Evolutionary conservation across 192 early-diverging fungal genomes (phyloP).

Genomic region (Thoreauomyces humboldtii): DNA sequence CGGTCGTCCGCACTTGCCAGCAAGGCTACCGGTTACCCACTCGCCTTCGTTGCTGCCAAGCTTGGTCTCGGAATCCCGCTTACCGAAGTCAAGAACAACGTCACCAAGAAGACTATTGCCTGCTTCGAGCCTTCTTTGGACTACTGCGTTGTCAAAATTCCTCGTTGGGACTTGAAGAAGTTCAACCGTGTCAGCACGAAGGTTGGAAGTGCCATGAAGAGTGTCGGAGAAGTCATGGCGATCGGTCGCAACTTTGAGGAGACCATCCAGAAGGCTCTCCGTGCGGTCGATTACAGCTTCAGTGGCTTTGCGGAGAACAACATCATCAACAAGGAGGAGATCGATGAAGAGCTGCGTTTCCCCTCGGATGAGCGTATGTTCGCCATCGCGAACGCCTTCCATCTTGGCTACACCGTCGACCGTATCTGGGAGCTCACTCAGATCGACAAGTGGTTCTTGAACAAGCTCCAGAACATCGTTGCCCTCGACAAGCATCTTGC

Average conservation of each 20-base stretch:
- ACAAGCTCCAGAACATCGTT: constrained; percentile 87
- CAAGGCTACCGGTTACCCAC: constrained; percentile 97
- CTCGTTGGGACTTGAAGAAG: constrained; percentile 95
- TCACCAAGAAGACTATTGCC: constrained; percentile 91
- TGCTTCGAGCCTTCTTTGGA: constrained; percentile 97
- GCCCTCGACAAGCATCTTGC: constrained; percentile 71
- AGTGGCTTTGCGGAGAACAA: constrained; percentile 72
- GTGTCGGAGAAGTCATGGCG: constrained; percentile 98
- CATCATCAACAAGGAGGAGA: constrained; percentile 64
- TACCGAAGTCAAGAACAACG: constrained; percentile 82
- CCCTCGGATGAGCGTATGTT: constrained; percentile 95
- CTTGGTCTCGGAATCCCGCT: constrained; percentile 88
- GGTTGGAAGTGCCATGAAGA: constrained; percentile 90
- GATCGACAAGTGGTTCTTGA: constrained; percentile 98
- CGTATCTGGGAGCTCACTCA: constrained; percentile 85
- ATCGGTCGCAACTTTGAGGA: constrained; percentile 98
- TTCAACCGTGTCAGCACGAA: constrained; percentile 87
- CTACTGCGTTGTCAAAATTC: constrained; percentile 95
- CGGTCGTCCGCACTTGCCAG: constrained; percentile 83
- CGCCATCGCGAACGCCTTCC: constrained; percentile 93
- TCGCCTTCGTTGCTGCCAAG: constrained; percentile 98
- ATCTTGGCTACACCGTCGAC: constrained; percentile 90
- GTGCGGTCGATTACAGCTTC: constrained; percentile 83
- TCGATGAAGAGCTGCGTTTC: constrained; percentile 85
- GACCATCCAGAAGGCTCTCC: constrained; percentile 91